These are phyloP conservation scores for Logfia minima DNA, from an alignment of 129 eudicot species.

Conservation along the genomic window DNA sequence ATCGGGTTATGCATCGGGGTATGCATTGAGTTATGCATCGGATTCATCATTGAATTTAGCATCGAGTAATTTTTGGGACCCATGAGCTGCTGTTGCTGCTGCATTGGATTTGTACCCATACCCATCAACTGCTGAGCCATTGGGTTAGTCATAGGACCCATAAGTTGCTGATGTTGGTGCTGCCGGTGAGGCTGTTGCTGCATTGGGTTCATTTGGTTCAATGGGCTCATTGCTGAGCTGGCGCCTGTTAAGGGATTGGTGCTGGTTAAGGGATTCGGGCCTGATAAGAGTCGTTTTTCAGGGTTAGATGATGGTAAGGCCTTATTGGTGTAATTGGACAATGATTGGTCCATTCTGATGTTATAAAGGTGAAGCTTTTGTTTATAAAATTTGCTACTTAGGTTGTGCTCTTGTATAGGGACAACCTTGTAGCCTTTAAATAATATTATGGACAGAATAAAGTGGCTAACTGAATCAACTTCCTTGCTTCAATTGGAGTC, in stretches of 20 bases:
- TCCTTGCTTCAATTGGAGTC: constrained; percentile 56
- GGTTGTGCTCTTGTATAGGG: constrained; percentile 17
- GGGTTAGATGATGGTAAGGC: constrained; percentile 36
- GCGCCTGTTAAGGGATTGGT: constrained; percentile 31
- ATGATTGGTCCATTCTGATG: constrained; percentile 31
- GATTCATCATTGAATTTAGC: constrained; percentile 27
- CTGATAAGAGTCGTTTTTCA: constrained; percentile 31
- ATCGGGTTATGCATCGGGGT: constrained; percentile 6
- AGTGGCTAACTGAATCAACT: constrained; percentile 56
- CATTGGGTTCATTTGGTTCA: constrained; percentile 19
- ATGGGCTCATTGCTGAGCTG: constrained; percentile 28
- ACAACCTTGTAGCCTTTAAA: constrained; percentile 29
- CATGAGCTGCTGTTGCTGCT: constrained; percentile 28
- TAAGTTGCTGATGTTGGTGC: constrained; percentile 32
- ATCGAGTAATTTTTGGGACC: constrained; percentile 34
- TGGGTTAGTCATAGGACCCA: constrained; percentile 36
- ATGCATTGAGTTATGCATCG: constrained; percentile 24
- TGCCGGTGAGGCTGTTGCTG: constrained; percentile 28
- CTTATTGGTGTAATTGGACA: constrained; percentile 33
- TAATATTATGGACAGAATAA: constrained; percentile 41
- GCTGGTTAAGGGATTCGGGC: constrained; percentile 23
- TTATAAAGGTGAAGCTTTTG: constrained; percentile 8
- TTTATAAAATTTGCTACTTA: background rate
- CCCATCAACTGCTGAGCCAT: constrained; percentile 36
- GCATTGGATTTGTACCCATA: constrained; percentile 30